Percentiles rank a stretch among this genome's conserved stretches.
phyloP scores from a whole-genome alignment of 148 eudicot species.

The Fagopyrum homotropicum region DNA sequence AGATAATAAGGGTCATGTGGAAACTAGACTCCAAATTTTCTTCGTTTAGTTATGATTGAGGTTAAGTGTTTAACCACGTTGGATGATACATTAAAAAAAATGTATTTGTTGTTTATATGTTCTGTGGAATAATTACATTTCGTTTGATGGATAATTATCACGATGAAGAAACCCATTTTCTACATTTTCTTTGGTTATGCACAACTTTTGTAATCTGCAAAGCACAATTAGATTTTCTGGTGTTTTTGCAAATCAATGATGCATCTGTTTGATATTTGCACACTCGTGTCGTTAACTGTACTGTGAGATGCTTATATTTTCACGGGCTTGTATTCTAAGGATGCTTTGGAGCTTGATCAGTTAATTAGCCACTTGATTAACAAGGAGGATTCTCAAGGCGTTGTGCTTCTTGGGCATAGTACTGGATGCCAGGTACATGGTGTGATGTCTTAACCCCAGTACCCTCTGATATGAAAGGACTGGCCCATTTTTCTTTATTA shows the following conservation, averaged over 20 bases:
- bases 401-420: constrained; percentile 93
- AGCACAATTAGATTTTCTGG: not conserved
- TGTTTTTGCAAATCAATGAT: not conserved
- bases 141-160: not conserved
- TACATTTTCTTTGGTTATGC: not conserved
- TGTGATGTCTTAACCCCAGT: not conserved
- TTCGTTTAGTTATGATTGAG: not conserved
- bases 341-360: constrained; percentile 89
- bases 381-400: constrained; percentile 94
- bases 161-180: not conserved
- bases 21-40: not conserved
- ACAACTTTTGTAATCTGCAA: not conserved
- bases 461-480: not conserved
- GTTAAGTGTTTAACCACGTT: not conserved
- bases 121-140: not conserved
- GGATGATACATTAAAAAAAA: not conserved
- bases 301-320: constrained; percentile 6
- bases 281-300: not conserved
- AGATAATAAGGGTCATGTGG: not conserved
- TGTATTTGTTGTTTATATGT: not conserved
- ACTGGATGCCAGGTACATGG: constrained; percentile 87
- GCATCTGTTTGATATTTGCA: not conserved
- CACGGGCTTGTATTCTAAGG: constrained; percentile 31
- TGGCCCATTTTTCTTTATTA: not conserved
- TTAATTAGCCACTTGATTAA: constrained; percentile 78